Base-by-base conservation (phyloP, 208 protist genomes). In the Crithidia expoeki region DNA sequence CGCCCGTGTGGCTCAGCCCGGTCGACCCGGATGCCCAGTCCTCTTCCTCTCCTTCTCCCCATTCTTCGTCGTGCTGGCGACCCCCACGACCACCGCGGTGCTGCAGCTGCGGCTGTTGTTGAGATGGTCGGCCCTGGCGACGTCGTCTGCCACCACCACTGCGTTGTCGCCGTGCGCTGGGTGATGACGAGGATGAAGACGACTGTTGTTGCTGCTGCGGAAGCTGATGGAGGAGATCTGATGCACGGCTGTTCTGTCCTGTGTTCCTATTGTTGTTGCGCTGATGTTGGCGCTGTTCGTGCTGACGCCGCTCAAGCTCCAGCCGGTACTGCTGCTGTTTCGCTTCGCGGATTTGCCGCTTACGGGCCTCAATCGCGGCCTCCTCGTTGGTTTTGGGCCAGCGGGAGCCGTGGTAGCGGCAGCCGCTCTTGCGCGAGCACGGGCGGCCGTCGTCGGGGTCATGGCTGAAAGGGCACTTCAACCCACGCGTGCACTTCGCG, bases 361-460 rank as follows among this genome's bases (percentile, higher is more conserved):
- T 46, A 23, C 56, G 56, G 19, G 58, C 64, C 42, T 82, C 67
- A 23, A 59, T 4, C 33, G 40, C 56, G 25, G 33, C 64, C 25
- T 84, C 79, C 52, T 73, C 75, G 16, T 30, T 61, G 2, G 76
- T 88, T 50, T 53, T 64, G 27, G 72, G 77, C 86, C 90, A 92
- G 0, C 90, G 90, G 23, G 42, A 56, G 12, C 87, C 80, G 70
- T 95, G 87, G 16, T 68, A 62, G 17, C 56, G 74, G 76, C 86
- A 95, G 34, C 59, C 25, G 53, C 75, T 74, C 59, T 90, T 93
- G 25, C 74, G 74, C 17, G 85, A 95, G 70, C 90, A 93, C 9
- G 88, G 85, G 2, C 80, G 68, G 32, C 81, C 76, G 66, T 93
- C 86, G 51, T 92, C 88, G 1, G 57, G 19, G n/a, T 92, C 86